These are phyloP conservation scores for Didymella exigua DNA, from an alignment of 2,329 filamentous ascomycete species.

Conservation along the genomic window DNA sequence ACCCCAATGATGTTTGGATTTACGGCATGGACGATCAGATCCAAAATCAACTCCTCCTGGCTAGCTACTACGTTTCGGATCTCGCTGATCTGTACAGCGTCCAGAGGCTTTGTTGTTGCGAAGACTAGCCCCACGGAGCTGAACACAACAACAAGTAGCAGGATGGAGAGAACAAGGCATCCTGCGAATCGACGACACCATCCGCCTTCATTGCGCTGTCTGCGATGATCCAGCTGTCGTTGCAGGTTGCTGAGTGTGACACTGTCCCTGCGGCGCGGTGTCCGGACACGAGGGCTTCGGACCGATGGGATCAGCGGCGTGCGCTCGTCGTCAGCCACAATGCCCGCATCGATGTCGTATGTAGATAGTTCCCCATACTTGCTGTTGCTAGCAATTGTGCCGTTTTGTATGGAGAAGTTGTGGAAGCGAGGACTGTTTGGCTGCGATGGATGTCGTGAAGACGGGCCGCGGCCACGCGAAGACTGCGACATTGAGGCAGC, in stretches of 20 bases:
- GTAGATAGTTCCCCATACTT: conserved; percentile 68
- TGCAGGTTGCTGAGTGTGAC: conserved; percentile 53
- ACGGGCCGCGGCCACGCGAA: conserved; percentile 65
- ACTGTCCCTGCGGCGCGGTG: conserved; percentile 59
- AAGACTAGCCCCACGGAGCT: conserved; percentile 88
- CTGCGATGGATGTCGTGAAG: conserved; percentile 67
- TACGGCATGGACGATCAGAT: conserved; percentile 82
- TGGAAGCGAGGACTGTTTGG: conserved; percentile 69
- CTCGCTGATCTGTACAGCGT: conserved; percentile 75
- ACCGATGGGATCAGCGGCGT: conserved; percentile 76
- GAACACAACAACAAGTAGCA: conserved; percentile 81
- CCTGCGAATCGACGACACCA: conserved; percentile 79
- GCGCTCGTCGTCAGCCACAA: conserved; percentile 82
- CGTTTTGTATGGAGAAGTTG: conserved; percentile 53
- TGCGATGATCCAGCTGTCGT: conserved; percentile 76
- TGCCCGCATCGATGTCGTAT: conserved; percentile 82
- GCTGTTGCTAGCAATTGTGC: conserved; percentile 49
- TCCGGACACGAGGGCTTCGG: conserved; percentile 61
- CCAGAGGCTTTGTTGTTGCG: conserved; percentile 85
- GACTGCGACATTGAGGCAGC: conserved; percentile 70
- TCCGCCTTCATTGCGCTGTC: conserved; percentile 58
- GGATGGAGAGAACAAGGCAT: conserved; percentile 80
- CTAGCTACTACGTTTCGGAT: conserved; percentile 91
- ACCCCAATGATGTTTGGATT: conserved; percentile 95
- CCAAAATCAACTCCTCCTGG: conserved; percentile 93